Base-by-base conservation (phyloP, 2,329 filamentous ascomycete genomes). In the Daldinia sp. region DNA sequence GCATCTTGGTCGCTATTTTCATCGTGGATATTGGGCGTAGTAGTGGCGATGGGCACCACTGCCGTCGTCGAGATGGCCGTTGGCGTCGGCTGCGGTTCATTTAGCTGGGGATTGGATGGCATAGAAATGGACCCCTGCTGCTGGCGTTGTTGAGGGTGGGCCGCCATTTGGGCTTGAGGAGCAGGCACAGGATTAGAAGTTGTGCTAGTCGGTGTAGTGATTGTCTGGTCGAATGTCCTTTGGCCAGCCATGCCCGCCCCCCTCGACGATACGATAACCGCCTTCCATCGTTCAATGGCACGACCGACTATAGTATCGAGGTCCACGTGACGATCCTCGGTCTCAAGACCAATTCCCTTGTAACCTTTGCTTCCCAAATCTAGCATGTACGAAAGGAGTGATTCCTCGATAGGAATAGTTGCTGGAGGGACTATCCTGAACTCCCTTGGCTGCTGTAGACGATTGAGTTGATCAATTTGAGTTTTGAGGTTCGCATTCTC, bases 231-330 rank as follows among this genome's bases (percentile, higher is more conserved):
- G 10, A 88, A 73, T 1, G 82, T 68, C 43, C 78, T 79, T 66
- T 89, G 86, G 2, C 80, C 78, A 49, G 76, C 75, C 76, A 87
- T 80, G 15, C 84, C 83, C 13, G 76, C 73, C 3, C 76, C 77
- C 37, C 85, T 79, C 2, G 81, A 78, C 4, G 84, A 81, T n/a
- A 80, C 77, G 10, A 89, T 83, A 13, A 89, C 85, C 3, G 77
- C 79, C 75, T 87, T 89, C 87, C 87, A 90, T 27, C 85, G 80
- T 41, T 85, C 82, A 59, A 90, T 87, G 1, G 82, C 82, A n/a
- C 79, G 77, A 5, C 83, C 76, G 4, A 88, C 81, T 34, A 86
- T 71, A 0, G 81, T 80, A 61, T 79, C 78, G 1, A 88, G 72
- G 63, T 87, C 85, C 4, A 81, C 66, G 52, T 85, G 80, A 1